These are phyloP conservation scores for Carex arenaria DNA, from an alignment of 202 grass and related monocot species.

Conservation along the genomic window DNA sequence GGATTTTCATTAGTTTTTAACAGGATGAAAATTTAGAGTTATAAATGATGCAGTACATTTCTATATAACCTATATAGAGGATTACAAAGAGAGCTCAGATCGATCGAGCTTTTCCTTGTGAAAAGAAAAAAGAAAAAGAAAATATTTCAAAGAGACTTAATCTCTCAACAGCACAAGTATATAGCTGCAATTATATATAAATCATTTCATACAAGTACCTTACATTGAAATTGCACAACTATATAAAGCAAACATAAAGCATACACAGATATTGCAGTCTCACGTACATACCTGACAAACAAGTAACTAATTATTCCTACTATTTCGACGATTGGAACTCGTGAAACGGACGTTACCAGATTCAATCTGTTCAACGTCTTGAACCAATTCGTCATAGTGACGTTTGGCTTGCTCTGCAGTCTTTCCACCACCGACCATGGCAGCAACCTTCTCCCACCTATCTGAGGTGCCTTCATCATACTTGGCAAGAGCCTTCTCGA, in stretches of 20 bases:
- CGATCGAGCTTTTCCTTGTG: neutral
- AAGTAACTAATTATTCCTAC: slow-evolving; percentile 1
- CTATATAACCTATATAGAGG: neutral
- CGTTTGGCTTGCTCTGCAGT: slow-evolving; percentile 49
- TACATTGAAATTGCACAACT: neutral
- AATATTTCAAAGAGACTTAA: neutral
- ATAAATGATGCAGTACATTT: neutral
- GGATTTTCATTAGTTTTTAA: neutral
- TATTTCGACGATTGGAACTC: slow-evolving; percentile 1
- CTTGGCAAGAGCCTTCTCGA: slow-evolving; percentile 56
- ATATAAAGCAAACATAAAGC: neutral
- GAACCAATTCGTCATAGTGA: slow-evolving; percentile 42
- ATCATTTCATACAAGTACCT: slow-evolving; percentile 2
- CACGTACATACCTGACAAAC: neutral
- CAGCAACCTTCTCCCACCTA: slow-evolving; percentile 55
- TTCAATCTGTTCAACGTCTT: slow-evolving; percentile 38
- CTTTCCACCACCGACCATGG: slow-evolving; percentile 63
- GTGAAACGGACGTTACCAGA: slow-evolving; percentile 1
- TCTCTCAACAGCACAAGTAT: neutral
- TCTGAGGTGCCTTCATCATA: slow-evolving; percentile 39
- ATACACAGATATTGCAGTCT: slow-evolving; percentile 1
- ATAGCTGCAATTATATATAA: neutral
- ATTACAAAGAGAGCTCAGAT: neutral
- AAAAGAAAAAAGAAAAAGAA: neutral
- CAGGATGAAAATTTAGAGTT: neutral